Evolutionary conservation across 2,329 filamentous ascomycete species (phyloP).

Genomic region (Aureobasidium musti): DNA sequence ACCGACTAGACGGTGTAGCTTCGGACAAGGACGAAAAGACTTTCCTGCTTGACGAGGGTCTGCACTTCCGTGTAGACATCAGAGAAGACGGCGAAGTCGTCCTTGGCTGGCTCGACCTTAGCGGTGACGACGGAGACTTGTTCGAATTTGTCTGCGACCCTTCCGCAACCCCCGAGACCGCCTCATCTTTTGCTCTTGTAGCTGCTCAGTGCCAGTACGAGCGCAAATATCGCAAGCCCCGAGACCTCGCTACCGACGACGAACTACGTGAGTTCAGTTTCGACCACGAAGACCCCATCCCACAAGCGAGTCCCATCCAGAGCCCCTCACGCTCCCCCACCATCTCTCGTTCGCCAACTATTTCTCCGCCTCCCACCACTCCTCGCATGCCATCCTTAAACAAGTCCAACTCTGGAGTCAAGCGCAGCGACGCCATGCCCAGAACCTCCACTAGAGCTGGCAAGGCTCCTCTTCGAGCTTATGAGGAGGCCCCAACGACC

Average conservation of each 20-base stretch:
- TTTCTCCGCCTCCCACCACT: constrained; percentile 37
- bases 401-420: constrained; percentile 29
- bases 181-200: constrained; percentile 76
- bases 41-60: constrained; percentile 87
- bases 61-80: constrained; percentile 83
- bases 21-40: constrained; percentile 94
- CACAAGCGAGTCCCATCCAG: constrained; percentile 59
- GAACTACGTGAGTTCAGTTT: constrained; percentile 86
- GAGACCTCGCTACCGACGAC: constrained; percentile 75
- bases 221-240: constrained; percentile 81
- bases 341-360: constrained; percentile 40
- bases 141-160: constrained; percentile 96
- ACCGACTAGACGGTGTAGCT: constrained; percentile 66
- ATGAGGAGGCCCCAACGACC: constrained; percentile 55
- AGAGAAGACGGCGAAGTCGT: constrained; percentile 80
- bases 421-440: constrained; percentile 37
- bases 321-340: constrained; percentile 49
- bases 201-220: constrained; percentile 97
- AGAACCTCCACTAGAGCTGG: constrained; percentile 36
- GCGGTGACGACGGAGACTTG: constrained; percentile 90
- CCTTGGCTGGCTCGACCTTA: constrained; percentile 92
- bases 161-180: constrained; percentile 67
- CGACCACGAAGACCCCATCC: constrained; percentile 61
- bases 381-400: constrained; percentile 8
- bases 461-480: constrained; percentile 36